These are phyloP conservation scores for Sphaceloma murrayae DNA, from an alignment of 2,329 filamentous ascomycete genomes.

Conservation along the genomic window DNA sequence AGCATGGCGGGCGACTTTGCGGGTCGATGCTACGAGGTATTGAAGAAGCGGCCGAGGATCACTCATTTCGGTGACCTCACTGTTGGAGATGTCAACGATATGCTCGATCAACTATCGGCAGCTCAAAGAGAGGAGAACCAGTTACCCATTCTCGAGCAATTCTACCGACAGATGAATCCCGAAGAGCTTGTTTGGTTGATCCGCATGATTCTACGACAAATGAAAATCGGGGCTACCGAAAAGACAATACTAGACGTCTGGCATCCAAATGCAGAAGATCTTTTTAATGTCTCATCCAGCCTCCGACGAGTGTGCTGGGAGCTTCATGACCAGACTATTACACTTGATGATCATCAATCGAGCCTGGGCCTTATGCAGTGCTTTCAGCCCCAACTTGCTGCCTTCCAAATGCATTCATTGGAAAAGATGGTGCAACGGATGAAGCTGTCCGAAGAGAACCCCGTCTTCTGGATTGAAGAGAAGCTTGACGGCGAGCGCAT, in stretches of 20 bases:
- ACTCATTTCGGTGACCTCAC: slow-evolving; percentile 66
- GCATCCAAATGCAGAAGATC: slow-evolving; percentile 44
- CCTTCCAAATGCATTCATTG: slow-evolving; percentile 78
- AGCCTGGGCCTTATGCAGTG: slow-evolving; percentile 81
- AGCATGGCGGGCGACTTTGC: slow-evolving; percentile 83
- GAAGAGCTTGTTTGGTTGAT: slow-evolving; percentile 93
- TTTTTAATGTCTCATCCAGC: slow-evolving; percentile 84
- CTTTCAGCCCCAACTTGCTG: slow-evolving; percentile 90
- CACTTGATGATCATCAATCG: slow-evolving; percentile 64
- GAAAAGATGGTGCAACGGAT: slow-evolving; percentile 66
- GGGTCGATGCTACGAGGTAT: slow-evolving; percentile 74
- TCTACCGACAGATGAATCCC: slow-evolving; percentile 85
- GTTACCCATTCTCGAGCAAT: slow-evolving; percentile 66
- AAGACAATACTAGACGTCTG: slow-evolving; percentile 69
- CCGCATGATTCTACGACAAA: slow-evolving; percentile 77
- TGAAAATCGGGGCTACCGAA: slow-evolving; percentile 70
- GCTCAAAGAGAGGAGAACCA: slow-evolving; percentile 77
- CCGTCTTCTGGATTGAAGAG: slow-evolving; percentile 92
- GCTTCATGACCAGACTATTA: slow-evolving; percentile 60
- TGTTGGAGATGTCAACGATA: slow-evolving; percentile 80
- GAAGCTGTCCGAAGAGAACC: slow-evolving; percentile 57
- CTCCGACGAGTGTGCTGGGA: slow-evolving; percentile 92
- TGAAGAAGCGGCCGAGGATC: slow-evolving; percentile 73
- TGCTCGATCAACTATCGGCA: slow-evolving; percentile 67
- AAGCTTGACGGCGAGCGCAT: slow-evolving; percentile 95